Evolutionary conservation across 2,329 filamentous ascomycete species (phyloP).

Genomic region (Aspergillus candidus): DNA sequence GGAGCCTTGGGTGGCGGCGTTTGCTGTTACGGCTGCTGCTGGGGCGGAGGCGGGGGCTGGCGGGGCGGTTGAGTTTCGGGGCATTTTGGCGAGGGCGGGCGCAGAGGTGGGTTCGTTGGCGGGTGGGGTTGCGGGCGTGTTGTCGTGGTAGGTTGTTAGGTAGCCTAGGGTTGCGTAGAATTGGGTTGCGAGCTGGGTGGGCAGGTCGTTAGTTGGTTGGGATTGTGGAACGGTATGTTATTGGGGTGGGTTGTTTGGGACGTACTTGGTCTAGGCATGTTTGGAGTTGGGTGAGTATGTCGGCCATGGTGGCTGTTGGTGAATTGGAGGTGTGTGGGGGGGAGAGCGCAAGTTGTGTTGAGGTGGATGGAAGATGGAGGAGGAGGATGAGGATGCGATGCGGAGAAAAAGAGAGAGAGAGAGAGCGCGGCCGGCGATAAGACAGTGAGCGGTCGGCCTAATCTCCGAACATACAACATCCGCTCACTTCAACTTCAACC

Average conservation of each 20-base stretch:
- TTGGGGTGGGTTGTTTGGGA: background rate
- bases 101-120: slow-evolving; percentile 27
- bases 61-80: slow-evolving; percentile 34
- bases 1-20: slow-evolving; percentile 12
- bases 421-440: slow-evolving; percentile 1
- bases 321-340: background rate
- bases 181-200: slow-evolving; percentile 45
- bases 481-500: background rate
- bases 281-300: slow-evolving; percentile 47
- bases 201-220: slow-evolving; percentile 3
- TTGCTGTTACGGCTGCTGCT: background rate
- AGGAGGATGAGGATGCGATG: slow-evolving; percentile 9
- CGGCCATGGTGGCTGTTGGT: slow-evolving; percentile 31
- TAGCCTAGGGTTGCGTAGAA: slow-evolving; percentile 48
- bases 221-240: background rate
- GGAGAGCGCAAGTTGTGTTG: background rate
- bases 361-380: background rate
- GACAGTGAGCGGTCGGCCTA: slow-evolving; percentile 2
- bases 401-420: slow-evolving; percentile 12
- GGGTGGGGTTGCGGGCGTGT: slow-evolving; percentile 32
- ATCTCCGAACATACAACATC: background rate
- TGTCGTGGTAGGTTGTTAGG: slow-evolving; percentile 43
- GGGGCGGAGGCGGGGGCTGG: slow-evolving; percentile 27
- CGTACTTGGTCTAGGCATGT: slow-evolving; percentile 45
- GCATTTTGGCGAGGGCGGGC: slow-evolving; percentile 36